phyloP scores from a whole-genome alignment of 2,329 filamentous ascomycete genomes.

The Colletotrichum navitas region DNA sequence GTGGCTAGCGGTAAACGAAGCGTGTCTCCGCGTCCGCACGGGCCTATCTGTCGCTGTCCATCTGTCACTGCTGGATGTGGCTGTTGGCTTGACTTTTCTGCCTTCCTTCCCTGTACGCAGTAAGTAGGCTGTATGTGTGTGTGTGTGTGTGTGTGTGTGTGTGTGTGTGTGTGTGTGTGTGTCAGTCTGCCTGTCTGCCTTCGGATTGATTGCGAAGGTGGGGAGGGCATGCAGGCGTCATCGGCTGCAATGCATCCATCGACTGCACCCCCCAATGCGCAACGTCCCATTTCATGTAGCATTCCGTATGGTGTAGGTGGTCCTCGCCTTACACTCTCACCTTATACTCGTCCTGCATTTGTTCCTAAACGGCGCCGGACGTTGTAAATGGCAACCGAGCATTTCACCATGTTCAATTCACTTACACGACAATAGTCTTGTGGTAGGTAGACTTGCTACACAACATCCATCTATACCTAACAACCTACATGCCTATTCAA shows the following conservation, averaged over 20 bases:
- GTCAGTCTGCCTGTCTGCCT: not conserved
- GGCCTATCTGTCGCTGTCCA: not conserved
- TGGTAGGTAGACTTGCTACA: too few relatives aligned
- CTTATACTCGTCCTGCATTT: not conserved
- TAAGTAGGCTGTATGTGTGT: not conserved
- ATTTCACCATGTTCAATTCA: not conserved
- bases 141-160: too few relatives aligned
- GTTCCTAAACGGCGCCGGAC: not conserved
- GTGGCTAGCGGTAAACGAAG: conserved; percentile 35
- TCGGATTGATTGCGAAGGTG: not conserved
- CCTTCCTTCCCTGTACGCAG: not conserved
- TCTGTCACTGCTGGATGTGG: not conserved
- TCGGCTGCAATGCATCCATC: conserved; percentile 31
- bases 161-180: too few relatives aligned
- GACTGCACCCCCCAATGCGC: conserved; percentile 13
- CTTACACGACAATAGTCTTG: not conserved
- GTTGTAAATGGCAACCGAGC: not conserved
- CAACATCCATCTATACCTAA: too few relatives aligned
- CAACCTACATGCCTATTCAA: not conserved
- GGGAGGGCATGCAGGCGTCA: conserved; percentile 20
- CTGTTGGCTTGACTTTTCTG: not conserved
- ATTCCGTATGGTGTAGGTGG: not conserved
- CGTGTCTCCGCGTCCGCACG: conserved; percentile 18
- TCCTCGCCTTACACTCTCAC: not conserved
- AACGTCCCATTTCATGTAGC: not conserved